phyloP scores from a whole-genome alignment of 2,329 filamentous ascomycete genomes.

The Fonsecaea monophora region DNA sequence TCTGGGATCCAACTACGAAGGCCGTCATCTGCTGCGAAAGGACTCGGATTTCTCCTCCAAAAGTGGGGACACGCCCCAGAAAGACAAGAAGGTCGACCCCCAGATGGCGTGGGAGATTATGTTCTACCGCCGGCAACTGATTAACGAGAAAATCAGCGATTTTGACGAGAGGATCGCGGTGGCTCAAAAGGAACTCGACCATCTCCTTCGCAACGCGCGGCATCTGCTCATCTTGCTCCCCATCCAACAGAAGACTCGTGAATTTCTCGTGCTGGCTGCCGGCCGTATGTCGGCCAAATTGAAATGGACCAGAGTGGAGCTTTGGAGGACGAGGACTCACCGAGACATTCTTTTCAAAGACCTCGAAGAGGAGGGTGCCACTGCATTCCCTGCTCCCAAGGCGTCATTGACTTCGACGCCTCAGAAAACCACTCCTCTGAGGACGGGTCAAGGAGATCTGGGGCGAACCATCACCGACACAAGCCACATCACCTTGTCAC shows the following conservation, averaged over 20 bases:
- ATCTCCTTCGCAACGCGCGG: slow-evolving; percentile 83
- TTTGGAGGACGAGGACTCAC: slow-evolving; percentile 90
- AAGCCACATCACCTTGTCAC: slow-evolving; percentile 34
- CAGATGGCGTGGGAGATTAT: slow-evolving; percentile 88
- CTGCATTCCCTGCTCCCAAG: slow-evolving; percentile 39
- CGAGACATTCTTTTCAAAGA: slow-evolving; percentile 86
- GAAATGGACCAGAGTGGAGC: slow-evolving; percentile 92
- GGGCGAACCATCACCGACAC: slow-evolving; percentile 34
- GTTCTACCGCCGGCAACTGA: slow-evolving; percentile 78
- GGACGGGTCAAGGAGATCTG: slow-evolving; percentile 23
- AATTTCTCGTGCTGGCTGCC: slow-evolving; percentile 83
- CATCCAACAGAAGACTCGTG: slow-evolving; percentile 86
- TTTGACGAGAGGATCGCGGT: slow-evolving; percentile 77
- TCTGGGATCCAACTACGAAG: slow-evolving; percentile 82
- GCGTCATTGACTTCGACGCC: slow-evolving; percentile 34
- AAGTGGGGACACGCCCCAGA: slow-evolving; percentile 65
- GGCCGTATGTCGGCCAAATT: slow-evolving; percentile 84
- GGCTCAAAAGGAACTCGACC: slow-evolving; percentile 78
- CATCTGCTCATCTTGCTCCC: slow-evolving; percentile 89
- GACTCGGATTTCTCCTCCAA: slow-evolving; percentile 63
- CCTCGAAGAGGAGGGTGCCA: slow-evolving; percentile 73
- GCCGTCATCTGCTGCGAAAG: slow-evolving; percentile 73
- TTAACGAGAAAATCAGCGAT: slow-evolving; percentile 82
- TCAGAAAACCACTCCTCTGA: slow-evolving; percentile 37
- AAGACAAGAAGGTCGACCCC: slow-evolving; percentile 58